Percentiles rank a stretch among this genome's conserved stretches.
Conservation (phyloP, 495 filamentous ascomycete species). For the Rhizodiscina lignyota region DNA sequence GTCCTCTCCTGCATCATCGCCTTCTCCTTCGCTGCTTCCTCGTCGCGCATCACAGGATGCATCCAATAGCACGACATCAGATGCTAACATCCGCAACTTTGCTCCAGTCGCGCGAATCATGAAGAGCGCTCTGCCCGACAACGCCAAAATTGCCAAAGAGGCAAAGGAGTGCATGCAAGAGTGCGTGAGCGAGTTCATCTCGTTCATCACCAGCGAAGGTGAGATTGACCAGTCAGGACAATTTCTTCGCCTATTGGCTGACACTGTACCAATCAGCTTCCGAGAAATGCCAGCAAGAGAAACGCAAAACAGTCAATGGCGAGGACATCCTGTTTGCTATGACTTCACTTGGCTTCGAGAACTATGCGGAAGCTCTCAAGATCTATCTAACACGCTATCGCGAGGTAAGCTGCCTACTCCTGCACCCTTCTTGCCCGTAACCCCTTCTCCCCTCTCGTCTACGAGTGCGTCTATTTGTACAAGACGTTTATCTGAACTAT, state of each 20-base stretch:
- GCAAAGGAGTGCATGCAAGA: constrained; percentile 99
- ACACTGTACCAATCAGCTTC: constrained; percentile 42
- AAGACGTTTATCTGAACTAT: constrained; percentile 20
- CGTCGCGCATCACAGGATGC: constrained; percentile 2
- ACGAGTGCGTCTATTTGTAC: constrained; percentile 9
- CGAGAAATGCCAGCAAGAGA: constrained; percentile 98
- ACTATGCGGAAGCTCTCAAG: constrained; percentile 94
- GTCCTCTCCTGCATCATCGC: constrained; percentile 25
- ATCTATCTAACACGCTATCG: constrained; percentile 96
- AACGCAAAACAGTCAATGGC: constrained; percentile 96
- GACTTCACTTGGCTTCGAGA: constrained; percentile 97
- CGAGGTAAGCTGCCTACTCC: constrained; percentile 54
- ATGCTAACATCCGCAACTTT: constrained; percentile 83
- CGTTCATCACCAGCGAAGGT: constrained; percentile 99
- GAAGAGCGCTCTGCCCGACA: constrained; percentile 92
- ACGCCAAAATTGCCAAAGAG: constrained; percentile 98
- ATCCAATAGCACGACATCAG: constrained; percentile 25
- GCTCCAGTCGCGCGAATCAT: constrained; percentile 96
- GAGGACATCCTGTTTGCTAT: constrained; percentile 98
- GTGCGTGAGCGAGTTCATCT: constrained; percentile 99
- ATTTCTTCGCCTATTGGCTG: background rate
- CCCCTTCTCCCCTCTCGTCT: constrained; percentile 8
- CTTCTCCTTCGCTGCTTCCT: constrained; percentile 20
- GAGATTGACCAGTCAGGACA: constrained; percentile 15
- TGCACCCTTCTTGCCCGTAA: constrained; percentile 1